Conservation (phyloP, 2,329 filamentous ascomycete species). For the Hypoxylon sp. region DNA sequence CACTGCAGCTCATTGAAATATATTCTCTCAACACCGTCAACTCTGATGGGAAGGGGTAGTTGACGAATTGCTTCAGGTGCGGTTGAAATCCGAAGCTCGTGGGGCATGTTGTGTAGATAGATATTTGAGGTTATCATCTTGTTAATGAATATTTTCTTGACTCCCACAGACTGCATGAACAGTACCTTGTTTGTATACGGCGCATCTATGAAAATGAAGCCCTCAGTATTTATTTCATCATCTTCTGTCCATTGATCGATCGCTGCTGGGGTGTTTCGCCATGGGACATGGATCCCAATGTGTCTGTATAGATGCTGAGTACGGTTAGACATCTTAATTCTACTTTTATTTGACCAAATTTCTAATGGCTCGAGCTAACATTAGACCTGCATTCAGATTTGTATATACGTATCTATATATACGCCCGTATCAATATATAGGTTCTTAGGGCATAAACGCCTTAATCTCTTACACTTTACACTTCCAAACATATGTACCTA, state of each 20-base stretch:
- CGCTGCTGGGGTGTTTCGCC: background rate
- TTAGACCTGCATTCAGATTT: background rate
- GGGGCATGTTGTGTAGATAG: background rate
- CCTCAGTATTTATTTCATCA: background rate
- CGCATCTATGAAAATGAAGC: conserved; percentile 7
- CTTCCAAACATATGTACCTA: no score
- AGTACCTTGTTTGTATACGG: background rate
- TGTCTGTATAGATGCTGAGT: conserved; percentile 1
- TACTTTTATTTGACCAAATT: background rate
- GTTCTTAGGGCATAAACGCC: no score
- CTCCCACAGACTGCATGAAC: conserved; percentile 2
- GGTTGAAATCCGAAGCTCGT: conserved; percentile 21
- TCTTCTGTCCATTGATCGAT: background rate
- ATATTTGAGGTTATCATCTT: background rate
- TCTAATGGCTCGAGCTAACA: background rate
- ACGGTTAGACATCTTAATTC: background rate
- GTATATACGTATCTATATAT: no score
- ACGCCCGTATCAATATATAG: no score
- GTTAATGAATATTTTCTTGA: conserved; percentile 8
- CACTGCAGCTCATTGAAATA: conserved; percentile 11
- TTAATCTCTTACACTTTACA: no score
- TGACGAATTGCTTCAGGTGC: background rate
- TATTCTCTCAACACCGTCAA: background rate
- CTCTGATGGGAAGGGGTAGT: conserved; percentile 1
- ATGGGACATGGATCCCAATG: conserved; percentile 3